Base-by-base conservation (phyloP, 352 stramenopile species). In the Pythium volutum region DNA sequence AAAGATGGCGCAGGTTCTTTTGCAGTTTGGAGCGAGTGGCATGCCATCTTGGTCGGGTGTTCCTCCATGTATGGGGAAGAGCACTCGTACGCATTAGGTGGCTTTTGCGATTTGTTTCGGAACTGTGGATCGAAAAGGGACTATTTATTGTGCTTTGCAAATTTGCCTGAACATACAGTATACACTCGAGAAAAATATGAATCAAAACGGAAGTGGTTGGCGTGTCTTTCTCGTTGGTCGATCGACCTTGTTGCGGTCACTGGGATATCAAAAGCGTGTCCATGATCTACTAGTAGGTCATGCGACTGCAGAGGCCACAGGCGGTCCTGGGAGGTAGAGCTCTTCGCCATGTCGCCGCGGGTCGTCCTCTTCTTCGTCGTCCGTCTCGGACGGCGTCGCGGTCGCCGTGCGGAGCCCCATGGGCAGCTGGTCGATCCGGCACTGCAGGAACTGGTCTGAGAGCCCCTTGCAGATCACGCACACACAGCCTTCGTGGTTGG, bases 391-490 rank as follows among this genome's bases (percentile, higher is more conserved):
- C 11, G 53, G 64, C 22, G 64, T 59, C n/a, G 58, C 42, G 0
- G 38, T 62, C 2, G 51, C n/a, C 16, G 23, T 46, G 22, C 55
- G 47, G 6, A 50, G 55, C 8, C 53, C 31, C 6, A 20, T 62
- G 9, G 59, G 39, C 15, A 65, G 36, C n/a, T 66, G 56, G 18
- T 71, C 64, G 31, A 67, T 20, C 43, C 64, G 52, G 26, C 64
- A 66, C 50, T 71, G 64, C n/a, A 72, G 38, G 18, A 67, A 62
- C 43, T 64, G 53, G 9, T 72, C 68, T 2, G 77, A 46, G 20
- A 82, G 43, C 0, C 80, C 80, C 23, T 66, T 67, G 66, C 80
- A 90, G 62, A 90, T 87, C 62, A 90, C 69, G 48, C 80, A 90
- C 22, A 57, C 50, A 50, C 80, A 90, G 11, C 56, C 59, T 15